Conservation (phyloP, 164 flowering plant genomes). For the Paratinospora sagittata region DNA sequence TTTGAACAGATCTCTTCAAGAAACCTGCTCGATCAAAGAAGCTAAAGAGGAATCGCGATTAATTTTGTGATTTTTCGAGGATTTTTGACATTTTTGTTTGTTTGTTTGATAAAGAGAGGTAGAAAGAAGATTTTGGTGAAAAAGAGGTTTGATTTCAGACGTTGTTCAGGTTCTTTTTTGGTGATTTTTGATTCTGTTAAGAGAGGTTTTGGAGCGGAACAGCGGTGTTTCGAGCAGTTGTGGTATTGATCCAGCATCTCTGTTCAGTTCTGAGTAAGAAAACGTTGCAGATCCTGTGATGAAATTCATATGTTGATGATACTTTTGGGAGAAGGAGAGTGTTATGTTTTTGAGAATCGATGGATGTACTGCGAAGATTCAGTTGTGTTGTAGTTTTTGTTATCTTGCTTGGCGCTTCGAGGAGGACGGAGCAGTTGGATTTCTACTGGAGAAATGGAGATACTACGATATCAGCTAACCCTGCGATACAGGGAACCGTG, state of each 20-base stretch:
- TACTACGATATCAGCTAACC: slow-evolving; percentile 3
- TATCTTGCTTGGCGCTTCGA: slow-evolving; percentile 25
- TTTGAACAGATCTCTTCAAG: too few species aligned
- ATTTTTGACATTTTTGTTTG: too few species aligned
- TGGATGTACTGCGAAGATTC: slow-evolving; percentile 27
- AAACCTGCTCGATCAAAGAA: too few species aligned
- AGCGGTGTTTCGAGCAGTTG: too few species aligned
- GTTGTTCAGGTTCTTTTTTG: background rate
- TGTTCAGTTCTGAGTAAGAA: background rate
- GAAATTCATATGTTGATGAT: background rate
- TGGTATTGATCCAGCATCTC: too few species aligned
- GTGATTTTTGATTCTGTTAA: too few species aligned
- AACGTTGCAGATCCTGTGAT: background rate
- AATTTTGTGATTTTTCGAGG: too few species aligned
- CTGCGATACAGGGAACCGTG: slow-evolving; percentile 30
- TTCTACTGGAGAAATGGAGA: slow-evolving; percentile 16
- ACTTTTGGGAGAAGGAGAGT: background rate
- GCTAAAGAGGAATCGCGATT: too few species aligned
- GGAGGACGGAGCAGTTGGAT: slow-evolving; percentile 13
- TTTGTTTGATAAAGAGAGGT: too few species aligned
- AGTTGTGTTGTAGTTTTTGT: slow-evolving; percentile 23
- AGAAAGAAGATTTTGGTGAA: too few species aligned
- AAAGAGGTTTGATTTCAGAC: background rate
- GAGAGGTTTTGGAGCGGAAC: too few species aligned
- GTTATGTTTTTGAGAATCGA: slow-evolving; percentile 15